Evolutionary conservation across 352 stramenopile genomes (phyloP).

Genomic region (Globisporangium yorkense): DNA sequence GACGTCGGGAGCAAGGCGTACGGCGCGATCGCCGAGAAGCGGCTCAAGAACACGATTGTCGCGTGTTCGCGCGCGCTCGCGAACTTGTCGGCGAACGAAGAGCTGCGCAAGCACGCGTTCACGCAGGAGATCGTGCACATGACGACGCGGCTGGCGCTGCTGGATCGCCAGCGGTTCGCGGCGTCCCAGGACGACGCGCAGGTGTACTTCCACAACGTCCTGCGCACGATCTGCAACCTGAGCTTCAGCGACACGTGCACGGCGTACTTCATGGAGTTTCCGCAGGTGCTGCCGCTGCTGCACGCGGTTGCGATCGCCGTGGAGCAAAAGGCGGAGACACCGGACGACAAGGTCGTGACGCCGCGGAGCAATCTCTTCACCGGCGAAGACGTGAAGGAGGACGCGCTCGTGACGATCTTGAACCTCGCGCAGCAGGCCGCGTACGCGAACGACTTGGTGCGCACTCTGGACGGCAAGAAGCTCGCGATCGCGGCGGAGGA

Average conservation of each 20-base stretch:
- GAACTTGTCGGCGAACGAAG: conserved; percentile 67
- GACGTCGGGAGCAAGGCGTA: conserved; percentile 38
- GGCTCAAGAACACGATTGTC: conserved; percentile 34
- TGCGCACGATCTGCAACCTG: conserved; percentile 58
- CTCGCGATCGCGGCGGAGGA: conserved; percentile 34
- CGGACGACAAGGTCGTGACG: background rate
- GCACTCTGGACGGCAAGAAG: conserved; percentile 48
- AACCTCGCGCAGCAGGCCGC: conserved; percentile 50
- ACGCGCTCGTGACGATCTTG: conserved; percentile 53
- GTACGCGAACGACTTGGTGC: conserved; percentile 46
- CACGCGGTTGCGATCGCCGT: conserved; percentile 25
- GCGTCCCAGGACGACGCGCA: conserved; percentile 14
- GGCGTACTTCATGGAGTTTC: conserved; percentile 47
- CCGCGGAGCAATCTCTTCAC: conserved; percentile 6
- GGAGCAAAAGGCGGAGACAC: background rate
- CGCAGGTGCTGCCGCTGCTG: conserved; percentile 47
- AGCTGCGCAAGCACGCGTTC: conserved; percentile 47
- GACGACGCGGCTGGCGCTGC: conserved; percentile 34
- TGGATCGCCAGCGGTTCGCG: conserved; percentile 33
- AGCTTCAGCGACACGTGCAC: conserved; percentile 47
- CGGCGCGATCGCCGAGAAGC: conserved; percentile 26
- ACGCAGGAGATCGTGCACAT: conserved; percentile 47
- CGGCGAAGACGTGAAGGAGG: conserved; percentile 50
- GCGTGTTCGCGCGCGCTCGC: conserved; percentile 51
- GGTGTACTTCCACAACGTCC: conserved; percentile 43